A percentile compares a stretch with the other conserved stretches of the same genome.
Conservation (phyloP, 768 basidiomycete species). For the Nevesoporus exiguus region DNA sequence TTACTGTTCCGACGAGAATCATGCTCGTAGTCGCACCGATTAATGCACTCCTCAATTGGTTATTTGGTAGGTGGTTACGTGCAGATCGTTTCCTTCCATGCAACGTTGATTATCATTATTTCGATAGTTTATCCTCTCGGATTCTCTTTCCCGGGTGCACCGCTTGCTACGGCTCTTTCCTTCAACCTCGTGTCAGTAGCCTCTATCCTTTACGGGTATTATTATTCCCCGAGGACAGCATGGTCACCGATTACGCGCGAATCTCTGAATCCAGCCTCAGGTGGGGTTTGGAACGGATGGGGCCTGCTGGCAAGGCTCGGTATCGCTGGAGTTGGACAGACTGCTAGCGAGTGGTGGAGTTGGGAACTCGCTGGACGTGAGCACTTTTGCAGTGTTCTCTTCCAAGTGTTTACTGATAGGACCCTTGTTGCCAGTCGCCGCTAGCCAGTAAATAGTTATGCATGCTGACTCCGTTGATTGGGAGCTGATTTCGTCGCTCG, state of each 20-base stretch:
- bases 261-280: conserved; percentile 46
- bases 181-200: conserved; percentile 75
- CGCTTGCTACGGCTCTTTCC: conserved; percentile 85
- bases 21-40: conserved; percentile 80
- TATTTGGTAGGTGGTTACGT: conserved; percentile 56
- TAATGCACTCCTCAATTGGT: conserved; percentile 79
- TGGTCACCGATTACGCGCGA: conserved; percentile 52
- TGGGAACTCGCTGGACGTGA: conserved; percentile 77
- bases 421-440: conserved; percentile 41
- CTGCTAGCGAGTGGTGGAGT: conserved; percentile 94
- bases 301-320: conserved; percentile 73
- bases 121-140: conserved; percentile 47
- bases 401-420: not conserved
- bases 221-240: conserved; percentile 63
- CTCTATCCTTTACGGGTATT: conserved; percentile 61
- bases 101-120: conserved; percentile 4
- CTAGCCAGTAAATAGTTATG: conserved; percentile 42
- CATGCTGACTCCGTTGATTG: not conserved
- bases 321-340: conserved; percentile 76
- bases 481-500: conserved; percentile 7
- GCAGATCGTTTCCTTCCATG: not conserved
- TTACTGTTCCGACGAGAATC: conserved; percentile 81
- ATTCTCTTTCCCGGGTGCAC: conserved; percentile 90
- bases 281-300: conserved; percentile 62
- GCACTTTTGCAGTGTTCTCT: not conserved